Conservation (phyloP, 192 early-diverging fungal genomes). For the Coemansia sp. region DNA sequence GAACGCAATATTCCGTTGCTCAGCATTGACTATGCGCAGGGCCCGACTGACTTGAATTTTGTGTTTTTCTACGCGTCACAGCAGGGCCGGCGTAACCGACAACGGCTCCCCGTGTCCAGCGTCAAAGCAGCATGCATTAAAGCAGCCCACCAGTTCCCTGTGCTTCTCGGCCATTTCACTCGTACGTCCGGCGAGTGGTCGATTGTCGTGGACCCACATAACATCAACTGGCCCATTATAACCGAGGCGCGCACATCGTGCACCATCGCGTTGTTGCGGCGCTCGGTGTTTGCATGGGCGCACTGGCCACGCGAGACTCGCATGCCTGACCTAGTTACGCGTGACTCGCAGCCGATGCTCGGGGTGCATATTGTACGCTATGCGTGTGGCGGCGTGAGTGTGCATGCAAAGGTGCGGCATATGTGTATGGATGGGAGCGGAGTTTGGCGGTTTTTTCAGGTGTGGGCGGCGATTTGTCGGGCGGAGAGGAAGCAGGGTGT, state of each 20-base stretch:
- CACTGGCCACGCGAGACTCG: slow-evolving; percentile 21
- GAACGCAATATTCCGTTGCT: slow-evolving; percentile 24
- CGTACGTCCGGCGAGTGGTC: slow-evolving; percentile 3
- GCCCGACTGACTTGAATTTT: slow-evolving; percentile 38
- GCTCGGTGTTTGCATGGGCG: slow-evolving; percentile 12
- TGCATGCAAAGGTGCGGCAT: slow-evolving; percentile 42
- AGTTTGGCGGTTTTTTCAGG: slow-evolving; percentile 23
- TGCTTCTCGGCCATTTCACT: slow-evolving; percentile 17
- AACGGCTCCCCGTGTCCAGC: neutral
- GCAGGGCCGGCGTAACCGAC: slow-evolving; percentile 1
- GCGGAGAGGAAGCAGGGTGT: no score
- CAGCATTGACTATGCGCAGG: slow-evolving; percentile 40
- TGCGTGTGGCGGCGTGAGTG: slow-evolving; percentile 30
- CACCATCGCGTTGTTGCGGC: slow-evolving; percentile 6
- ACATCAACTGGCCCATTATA: slow-evolving; percentile 37
- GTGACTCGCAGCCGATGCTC: slow-evolving; percentile 16
- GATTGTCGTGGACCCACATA: slow-evolving; percentile 19
- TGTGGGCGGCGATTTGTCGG: slow-evolving; percentile 11
- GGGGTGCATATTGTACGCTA: slow-evolving; percentile 34
- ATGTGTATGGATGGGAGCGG: slow-evolving; percentile 35
- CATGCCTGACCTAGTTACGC: slow-evolving; percentile 8
- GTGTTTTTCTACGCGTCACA: slow-evolving; percentile 25
- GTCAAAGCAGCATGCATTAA: slow-evolving; percentile 16
- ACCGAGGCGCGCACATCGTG: slow-evolving; percentile 9
- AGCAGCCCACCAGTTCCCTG: slow-evolving; percentile 27